Conservation (phyloP, 768 basidiomycete genomes). For the Leccinum variicolor region DNA sequence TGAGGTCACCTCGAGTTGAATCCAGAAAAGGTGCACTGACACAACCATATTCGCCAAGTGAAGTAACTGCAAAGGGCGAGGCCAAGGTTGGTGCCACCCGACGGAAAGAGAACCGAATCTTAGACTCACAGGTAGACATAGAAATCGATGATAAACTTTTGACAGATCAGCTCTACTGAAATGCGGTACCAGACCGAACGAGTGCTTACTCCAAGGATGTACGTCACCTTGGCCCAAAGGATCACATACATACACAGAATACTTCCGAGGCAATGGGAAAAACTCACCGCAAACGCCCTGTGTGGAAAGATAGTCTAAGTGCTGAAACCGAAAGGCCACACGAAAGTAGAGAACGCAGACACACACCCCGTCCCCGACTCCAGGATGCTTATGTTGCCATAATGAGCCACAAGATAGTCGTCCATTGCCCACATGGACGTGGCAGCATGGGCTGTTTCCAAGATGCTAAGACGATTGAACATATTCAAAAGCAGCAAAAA, state of each 20-base stretch:
- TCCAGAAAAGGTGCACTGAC: conserved; percentile 9
- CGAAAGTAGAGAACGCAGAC: conserved; percentile 1
- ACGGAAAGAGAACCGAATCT: background rate
- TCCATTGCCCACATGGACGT: conserved; percentile 22
- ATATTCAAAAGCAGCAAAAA: background rate
- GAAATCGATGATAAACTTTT: conserved; percentile 26
- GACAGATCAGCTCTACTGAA: conserved; percentile 1
- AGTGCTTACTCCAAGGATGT: conserved; percentile 22
- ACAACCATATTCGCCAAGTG: conserved; percentile 28
- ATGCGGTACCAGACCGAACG: background rate
- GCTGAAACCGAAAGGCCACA: conserved; percentile 39
- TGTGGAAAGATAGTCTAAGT: background rate
- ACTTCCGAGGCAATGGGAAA: background rate
- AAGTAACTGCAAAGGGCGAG: conserved; percentile 17
- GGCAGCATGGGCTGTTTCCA: conserved; percentile 22
- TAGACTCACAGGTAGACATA: conserved; percentile 23
- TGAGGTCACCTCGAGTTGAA: conserved; percentile 1
- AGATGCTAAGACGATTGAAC: conserved; percentile 4
- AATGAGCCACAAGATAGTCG: conserved; percentile 20
- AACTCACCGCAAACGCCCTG: background rate
- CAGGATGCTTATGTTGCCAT: conserved; percentile 9
- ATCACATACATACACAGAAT: background rate
- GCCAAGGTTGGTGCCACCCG: background rate
- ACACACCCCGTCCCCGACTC: conserved; percentile 16
- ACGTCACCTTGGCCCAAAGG: conserved; percentile 14